Evolutionary conservation across 495 filamentous ascomycete genomes (phyloP), one percentile per base, ranked within the genome.

Genomic region (Penicillium mononematosum): DNA sequence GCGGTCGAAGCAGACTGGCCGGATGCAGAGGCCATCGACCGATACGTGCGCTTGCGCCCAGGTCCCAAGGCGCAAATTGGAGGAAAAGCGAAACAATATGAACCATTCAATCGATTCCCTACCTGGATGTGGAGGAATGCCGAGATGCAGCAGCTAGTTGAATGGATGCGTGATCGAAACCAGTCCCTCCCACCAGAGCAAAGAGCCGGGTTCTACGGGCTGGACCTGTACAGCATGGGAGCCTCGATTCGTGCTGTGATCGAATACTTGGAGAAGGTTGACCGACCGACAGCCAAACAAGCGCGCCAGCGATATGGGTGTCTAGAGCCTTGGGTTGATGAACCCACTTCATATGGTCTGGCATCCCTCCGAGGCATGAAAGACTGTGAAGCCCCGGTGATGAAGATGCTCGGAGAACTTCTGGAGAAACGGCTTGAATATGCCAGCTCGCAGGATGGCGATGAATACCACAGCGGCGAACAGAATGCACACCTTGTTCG

Each of bases 41-140:
- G 81, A n/a, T 83, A 83, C 50, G 79, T 85, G 19, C 74, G 81
- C 9, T 67, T 73, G 38, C 71, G 79, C 4, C 71, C 75, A 1
- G 75, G 73, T 7, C 71, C 66, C 1, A 62, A 68, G 27, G 71
- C 71, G 3, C 62, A 58, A 11, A 68, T 76, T 11, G 67, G 68
- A 19, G 68, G 69, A 22, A 55, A 48, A 16, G 46, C 62, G 3
- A 60, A 65, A 3, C 68, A 67, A 5, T 55, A 70, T 9, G 73
- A 77, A 39, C 72, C 75, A 10, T 85, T 85, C 61, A 65, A 75
- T 48, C 66, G 81, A 17, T 85, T 85, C 43, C 82, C 83, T 22
- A 82, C 79, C 4, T 85, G 82, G 82, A 85, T 85, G 82, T 85
- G 83, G 83, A 73, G 81, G 11, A 85, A 84, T 52, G 58, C 61